Evolutionary conservation across 176 grass and related monocot genomes (phyloP).

Genomic region (Secale cereale): DNA sequence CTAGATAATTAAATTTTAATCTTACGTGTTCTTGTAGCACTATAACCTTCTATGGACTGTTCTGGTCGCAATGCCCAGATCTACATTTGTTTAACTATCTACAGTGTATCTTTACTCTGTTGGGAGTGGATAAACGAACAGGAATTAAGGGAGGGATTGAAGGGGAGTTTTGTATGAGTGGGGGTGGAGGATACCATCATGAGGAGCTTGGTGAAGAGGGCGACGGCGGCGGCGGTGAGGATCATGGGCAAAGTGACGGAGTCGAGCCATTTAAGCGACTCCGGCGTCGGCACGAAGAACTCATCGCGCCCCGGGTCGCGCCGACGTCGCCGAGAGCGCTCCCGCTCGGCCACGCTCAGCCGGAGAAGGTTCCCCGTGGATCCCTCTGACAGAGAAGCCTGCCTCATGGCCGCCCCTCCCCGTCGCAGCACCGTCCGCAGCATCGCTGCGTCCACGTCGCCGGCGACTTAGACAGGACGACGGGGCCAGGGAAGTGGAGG

Average conservation of each 20-base stretch:
- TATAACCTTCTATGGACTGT: too few relatives aligned
- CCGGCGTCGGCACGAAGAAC: constrained; percentile 84
- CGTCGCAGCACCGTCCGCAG: constrained; percentile 48
- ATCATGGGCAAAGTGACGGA: constrained; percentile 81
- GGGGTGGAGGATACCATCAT: constrained; percentile 52
- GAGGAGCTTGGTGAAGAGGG: constrained; percentile 87
- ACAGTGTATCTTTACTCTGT: neutral
- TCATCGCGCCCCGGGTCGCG: constrained; percentile 68
- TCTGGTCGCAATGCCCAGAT: too few relatives aligned
- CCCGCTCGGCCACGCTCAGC: constrained; percentile 40
- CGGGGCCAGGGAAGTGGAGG: too few relatives aligned
- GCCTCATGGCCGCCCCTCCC: constrained; percentile 34
- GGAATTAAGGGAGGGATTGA: too few relatives aligned
- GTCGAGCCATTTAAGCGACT: constrained; percentile 81
- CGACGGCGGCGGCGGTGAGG: constrained; percentile 72
- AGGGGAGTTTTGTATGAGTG: too few relatives aligned
- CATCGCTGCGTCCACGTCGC: constrained; percentile 38
- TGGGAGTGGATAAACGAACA: too few relatives aligned
- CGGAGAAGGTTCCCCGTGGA: constrained; percentile 45
- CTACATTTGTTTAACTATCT: neutral
- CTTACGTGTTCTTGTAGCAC: neutral
- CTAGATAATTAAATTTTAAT: neutral
- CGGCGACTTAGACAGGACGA: neutral
- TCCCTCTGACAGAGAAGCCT: constrained; percentile 5
- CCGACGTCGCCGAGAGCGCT: constrained; percentile 46